These are phyloP conservation scores for Cutaneotrichosporon dermatis DNA, from an alignment of 1,284 basidiomycete genomes.

Conservation along the genomic window DNA sequence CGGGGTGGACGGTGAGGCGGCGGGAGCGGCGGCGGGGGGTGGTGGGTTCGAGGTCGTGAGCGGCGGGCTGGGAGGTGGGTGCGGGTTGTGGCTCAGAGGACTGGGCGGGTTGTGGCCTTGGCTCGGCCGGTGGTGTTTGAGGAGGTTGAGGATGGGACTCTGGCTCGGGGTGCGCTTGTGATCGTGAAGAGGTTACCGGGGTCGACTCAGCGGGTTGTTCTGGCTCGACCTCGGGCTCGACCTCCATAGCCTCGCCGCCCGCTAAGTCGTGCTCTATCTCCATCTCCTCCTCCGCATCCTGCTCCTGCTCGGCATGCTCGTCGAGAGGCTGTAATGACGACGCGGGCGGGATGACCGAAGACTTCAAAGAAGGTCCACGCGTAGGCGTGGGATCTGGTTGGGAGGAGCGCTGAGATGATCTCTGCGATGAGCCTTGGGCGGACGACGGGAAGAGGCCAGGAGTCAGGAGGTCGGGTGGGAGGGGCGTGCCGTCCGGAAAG, in stretches of 20 bases:
- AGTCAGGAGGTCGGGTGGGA: background rate
- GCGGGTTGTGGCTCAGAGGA: background rate
- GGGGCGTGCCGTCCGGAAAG: slow-evolving; percentile 10
- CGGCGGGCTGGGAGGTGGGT: background rate
- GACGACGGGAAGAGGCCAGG: background rate
- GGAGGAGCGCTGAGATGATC: background rate
- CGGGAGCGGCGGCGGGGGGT: background rate
- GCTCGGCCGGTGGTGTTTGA: too few species aligned
- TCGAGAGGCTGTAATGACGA: background rate
- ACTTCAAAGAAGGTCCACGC: background rate
- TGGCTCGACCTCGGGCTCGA: background rate
- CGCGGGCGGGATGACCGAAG: background rate
- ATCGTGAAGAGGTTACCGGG: too few species aligned
- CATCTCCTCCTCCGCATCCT: slow-evolving; percentile 3
- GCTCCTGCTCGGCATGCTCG: background rate
- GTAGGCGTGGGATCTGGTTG: background rate
- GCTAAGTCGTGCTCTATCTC: slow-evolving; percentile 5
- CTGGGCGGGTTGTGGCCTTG: too few species aligned
- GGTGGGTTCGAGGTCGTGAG: background rate
- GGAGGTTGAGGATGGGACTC: too few species aligned
- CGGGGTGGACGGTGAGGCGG: background rate
- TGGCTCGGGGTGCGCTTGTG: too few species aligned
- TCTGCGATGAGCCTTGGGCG: background rate
- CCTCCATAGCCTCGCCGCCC: background rate
- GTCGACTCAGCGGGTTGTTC: too few species aligned